phyloP scores from a whole-genome alignment of 257 asterid species.

The Nicotiana tabacum region DNA sequence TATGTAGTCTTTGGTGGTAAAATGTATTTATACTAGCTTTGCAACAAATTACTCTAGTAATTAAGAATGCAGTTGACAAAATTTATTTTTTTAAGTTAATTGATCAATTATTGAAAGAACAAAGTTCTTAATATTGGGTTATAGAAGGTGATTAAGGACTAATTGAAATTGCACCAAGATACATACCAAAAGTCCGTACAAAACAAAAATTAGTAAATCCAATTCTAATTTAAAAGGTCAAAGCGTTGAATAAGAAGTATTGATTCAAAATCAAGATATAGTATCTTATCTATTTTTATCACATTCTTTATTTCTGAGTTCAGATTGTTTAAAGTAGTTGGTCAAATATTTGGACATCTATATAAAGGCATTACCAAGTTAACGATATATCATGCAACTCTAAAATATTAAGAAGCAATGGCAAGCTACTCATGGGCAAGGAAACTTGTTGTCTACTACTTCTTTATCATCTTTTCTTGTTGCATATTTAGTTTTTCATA shows the following conservation, averaged over 20 bases:
- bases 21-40: too few species aligned
- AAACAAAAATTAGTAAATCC: too few species aligned
- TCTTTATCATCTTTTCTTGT: conserved; percentile 15
- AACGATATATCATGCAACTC: neutral
- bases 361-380: neutral
- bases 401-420: neutral
- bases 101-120: too few species aligned
- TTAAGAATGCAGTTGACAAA: too few species aligned
- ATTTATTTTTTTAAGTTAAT: too few species aligned
- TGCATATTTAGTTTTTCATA: conserved; percentile 14
- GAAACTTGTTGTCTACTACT: conserved; percentile 13
- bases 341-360: neutral
- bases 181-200: too few species aligned
- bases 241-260: neutral
- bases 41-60: too few species aligned
- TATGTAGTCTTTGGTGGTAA: too few species aligned
- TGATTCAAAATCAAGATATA: neutral
- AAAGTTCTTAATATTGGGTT: too few species aligned
- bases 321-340: neutral
- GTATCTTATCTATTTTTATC: neutral
- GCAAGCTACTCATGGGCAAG: conserved; percentile 1
- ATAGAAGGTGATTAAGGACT: too few species aligned
- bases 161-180: too few species aligned
- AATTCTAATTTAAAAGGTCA: neutral
- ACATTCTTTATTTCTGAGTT: neutral